Percentiles rank a stretch among this genome's conserved stretches.
phyloP scores from a whole-genome alignment of 1,284 basidiomycete species.

The Cutaneotrichosporon spelunceum region DNA sequence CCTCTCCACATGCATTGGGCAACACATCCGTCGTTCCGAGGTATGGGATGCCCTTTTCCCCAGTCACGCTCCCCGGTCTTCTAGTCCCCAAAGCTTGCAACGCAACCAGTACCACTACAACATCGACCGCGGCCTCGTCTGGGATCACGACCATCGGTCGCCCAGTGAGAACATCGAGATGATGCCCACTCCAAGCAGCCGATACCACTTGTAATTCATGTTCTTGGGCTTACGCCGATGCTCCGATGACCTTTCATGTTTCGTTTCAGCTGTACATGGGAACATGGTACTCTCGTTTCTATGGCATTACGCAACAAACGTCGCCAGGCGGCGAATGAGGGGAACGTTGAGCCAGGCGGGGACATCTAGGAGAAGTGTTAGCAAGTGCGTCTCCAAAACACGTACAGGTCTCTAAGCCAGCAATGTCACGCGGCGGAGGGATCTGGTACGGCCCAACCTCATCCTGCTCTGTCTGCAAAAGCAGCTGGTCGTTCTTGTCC shows the following conservation, averaged over 20 bases:
- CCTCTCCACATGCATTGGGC: slow-evolving; percentile 46
- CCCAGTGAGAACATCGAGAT: background rate
- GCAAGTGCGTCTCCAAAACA: slow-evolving; percentile 3
- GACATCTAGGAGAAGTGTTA: slow-evolving; percentile 30
- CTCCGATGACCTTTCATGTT: background rate
- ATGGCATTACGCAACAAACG: slow-evolving; percentile 32
- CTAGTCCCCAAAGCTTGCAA: background rate
- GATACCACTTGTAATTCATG: slow-evolving; percentile 1
- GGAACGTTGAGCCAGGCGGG: slow-evolving; percentile 44
- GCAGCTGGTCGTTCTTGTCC: slow-evolving; percentile 90
- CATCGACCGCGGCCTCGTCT: background rate
- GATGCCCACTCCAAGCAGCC: background rate
- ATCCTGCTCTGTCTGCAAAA: slow-evolving; percentile 89
- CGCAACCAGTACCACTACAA: background rate
- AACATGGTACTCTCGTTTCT: slow-evolving; percentile 1
- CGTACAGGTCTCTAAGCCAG: slow-evolving; percentile 51
- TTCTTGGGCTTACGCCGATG: background rate
- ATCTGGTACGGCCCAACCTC: slow-evolving; percentile 72
- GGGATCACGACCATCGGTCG: slow-evolving; percentile 2
- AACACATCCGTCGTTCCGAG: slow-evolving; percentile 41
- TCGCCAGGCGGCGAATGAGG: slow-evolving; percentile 39
- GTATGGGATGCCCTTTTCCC: slow-evolving; percentile 36
- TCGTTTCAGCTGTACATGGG: slow-evolving; percentile 8
- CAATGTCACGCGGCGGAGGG: slow-evolving; percentile 48
- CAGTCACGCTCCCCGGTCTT: background rate